A percentile compares a stretch with the other conserved stretches of the same genome.
These are phyloP conservation scores for Populus trichocarpa DNA, from an alignment of 441 rosid species.

Conservation along the genomic window DNA sequence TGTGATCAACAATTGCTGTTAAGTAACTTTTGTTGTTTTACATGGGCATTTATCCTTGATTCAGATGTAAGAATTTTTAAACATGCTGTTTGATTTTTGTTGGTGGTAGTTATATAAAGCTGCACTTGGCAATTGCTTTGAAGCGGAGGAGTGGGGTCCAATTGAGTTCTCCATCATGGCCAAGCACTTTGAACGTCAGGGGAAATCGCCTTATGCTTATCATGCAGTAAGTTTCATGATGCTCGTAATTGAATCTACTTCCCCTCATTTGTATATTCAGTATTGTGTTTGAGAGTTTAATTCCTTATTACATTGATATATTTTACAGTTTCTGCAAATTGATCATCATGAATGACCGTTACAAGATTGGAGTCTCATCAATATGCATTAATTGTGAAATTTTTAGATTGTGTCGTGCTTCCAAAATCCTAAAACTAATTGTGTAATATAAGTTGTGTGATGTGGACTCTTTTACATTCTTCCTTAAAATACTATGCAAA, in stretches of 20 bases:
- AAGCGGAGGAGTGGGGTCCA: conserved; percentile 88
- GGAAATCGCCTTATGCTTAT: conserved; percentile 85
- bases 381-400: background rate
- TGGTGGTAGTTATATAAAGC: conserved; percentile 68
- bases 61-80: conserved; percentile 1
- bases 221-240: conserved; percentile 58
- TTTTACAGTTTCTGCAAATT: background rate
- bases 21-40: background rate
- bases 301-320: background rate
- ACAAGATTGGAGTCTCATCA: background rate
- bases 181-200: conserved; percentile 94
- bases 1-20: conserved; percentile 16
- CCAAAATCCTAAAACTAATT: background rate
- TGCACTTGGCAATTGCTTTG: conserved; percentile 88
- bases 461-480: background rate
- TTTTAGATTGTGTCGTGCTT: background rate
- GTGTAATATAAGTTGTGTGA: background rate
- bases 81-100: conserved; percentile 16
- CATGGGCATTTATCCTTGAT: background rate
- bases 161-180: conserved; percentile 78
- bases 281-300: background rate
- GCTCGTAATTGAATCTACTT: background rate
- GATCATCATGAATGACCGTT: background rate
- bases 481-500: background rate
- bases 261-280: background rate